These are phyloP conservation scores for Citrus hindsii DNA, from an alignment of 345 rosid species.

Conservation along the genomic window DNA sequence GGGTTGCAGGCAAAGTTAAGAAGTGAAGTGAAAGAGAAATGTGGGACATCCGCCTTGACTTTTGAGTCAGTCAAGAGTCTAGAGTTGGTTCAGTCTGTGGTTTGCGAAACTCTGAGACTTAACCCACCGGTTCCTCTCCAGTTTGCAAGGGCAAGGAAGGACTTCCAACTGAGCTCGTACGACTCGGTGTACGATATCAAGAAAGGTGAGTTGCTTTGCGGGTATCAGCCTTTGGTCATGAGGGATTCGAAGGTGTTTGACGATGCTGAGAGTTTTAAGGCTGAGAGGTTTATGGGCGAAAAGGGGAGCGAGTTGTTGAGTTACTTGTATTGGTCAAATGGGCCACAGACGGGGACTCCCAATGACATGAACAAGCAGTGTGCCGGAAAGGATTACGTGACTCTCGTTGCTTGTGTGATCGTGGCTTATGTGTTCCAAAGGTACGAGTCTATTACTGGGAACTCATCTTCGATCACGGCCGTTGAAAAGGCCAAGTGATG, in stretches of 20 bases:
- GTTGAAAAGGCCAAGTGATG: conserved; percentile 36
- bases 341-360: conserved; percentile 78
- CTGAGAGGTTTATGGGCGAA: conserved; percentile 59
- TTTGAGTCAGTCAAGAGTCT: conserved; percentile 58
- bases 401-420: conserved; percentile 47
- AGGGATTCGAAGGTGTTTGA: conserved; percentile 59
- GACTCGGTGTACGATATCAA: conserved; percentile 57
- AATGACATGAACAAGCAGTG: conserved; percentile 73
- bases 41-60: conserved; percentile 38
- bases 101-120: conserved; percentile 67
- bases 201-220: conserved; percentile 83
- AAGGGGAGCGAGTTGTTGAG: conserved; percentile 41
- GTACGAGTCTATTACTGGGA: conserved; percentile 53
- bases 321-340: conserved; percentile 81
- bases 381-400: conserved; percentile 65
- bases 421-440: conserved; percentile 59
- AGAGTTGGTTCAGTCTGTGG: conserved; percentile 78
- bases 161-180: conserved; percentile 61
- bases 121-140: conserved; percentile 75
- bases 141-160: conserved; percentile 75
- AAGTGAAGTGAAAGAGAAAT: conserved; percentile 47
- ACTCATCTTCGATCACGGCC: conserved; percentile 47
- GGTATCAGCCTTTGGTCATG: conserved; percentile 72
- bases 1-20: conserved; percentile 55
- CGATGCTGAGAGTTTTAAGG: conserved; percentile 61